Evolutionary conservation across 1,284 basidiomycete species (phyloP), one percentile per base, ranked within the genome.

Genomic region (Trichosporon inkin): DNA sequence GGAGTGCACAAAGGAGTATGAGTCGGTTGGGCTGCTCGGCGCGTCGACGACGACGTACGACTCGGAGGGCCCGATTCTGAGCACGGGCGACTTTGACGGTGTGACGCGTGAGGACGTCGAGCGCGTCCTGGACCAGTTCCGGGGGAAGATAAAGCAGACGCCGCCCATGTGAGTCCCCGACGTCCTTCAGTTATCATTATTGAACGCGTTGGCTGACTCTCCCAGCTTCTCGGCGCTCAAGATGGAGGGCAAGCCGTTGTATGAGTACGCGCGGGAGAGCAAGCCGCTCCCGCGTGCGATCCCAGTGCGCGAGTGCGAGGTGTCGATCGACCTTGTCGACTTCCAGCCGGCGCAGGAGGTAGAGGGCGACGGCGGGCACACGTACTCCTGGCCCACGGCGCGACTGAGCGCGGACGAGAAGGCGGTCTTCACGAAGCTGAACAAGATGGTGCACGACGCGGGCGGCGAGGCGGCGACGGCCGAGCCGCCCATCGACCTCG

Each of bases 1-100:
- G 53, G 86, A 90, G 70, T 95, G 95, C 73, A 85, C 89, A 32
- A 99, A 99, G 84, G 90, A 94, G 80, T 99, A 99, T 75, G 84
- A 84, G 59, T 89, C 92, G 20, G 94, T 89, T 1, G 95, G 91
- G 64, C 78, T 99, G 8, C 83, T 99, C 2, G 96, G 96, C 5
- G 92, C 90, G 68, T 88, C 95, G 71, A 99, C 96, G 3, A 93
- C 97, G 67, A 88, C 89, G 1, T 98, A 96, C 78, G 96, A 99
- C 74, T 87, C 88, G 63, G 86, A 96, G 69, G 92, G 92, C 28
- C 82, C 86, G 17, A 82, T 86, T 57, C 84, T 94, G 57, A 83
- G 88, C 57, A 81, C 85, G 55, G 88, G 89, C 24, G 85, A 88
- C 10, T 95, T 89, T 87, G 82, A 84, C 55, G 90, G 93, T 74